Percentiles rank a stretch among this genome's conserved stretches.
phyloP scores from a whole-genome alignment of 768 basidiomycete genomes.

The Vararia minispora region DNA sequence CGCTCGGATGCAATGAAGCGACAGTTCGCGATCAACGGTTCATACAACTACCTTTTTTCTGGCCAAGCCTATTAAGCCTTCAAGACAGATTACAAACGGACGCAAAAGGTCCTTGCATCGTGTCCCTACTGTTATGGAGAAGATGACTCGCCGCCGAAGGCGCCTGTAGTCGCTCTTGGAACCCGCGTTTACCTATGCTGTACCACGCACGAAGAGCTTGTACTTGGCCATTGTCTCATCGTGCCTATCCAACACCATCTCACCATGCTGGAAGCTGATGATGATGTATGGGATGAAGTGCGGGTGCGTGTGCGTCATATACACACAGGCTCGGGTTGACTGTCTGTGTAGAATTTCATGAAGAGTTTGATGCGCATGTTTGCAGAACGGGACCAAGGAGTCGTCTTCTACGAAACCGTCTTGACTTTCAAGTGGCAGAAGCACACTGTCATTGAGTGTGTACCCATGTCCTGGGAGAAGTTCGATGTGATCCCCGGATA shows the following conservation, averaged over 20 bases:
- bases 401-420: conserved; percentile 93
- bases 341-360: conserved; percentile 53
- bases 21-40: conserved; percentile 92
- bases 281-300: conserved; percentile 98
- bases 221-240: conserved; percentile 87
- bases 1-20: conserved; percentile 93
- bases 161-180: conserved; percentile 83
- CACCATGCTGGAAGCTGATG: conserved; percentile 85
- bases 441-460: conserved; percentile 89
- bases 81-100: conserved; percentile 78
- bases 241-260: conserved; percentile 94
- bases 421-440: conserved; percentile 76
- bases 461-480: conserved; percentile 83
- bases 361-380: conserved; percentile 97
- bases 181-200: conserved; percentile 87
- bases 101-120: conserved; percentile 77
- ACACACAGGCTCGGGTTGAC: neutral
- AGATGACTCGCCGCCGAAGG: conserved; percentile 82
- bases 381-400: conserved; percentile 85
- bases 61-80: conserved; percentile 3
- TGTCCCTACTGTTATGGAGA: conserved; percentile 91
- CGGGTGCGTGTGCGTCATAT: conserved; percentile 39
- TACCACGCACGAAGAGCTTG: conserved; percentile 78
- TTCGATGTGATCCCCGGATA: conserved; percentile 86
- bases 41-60: conserved; percentile 9